phyloP scores from a whole-genome alignment of 306 rosid genomes.

The Quercus berberidifolia region DNA sequence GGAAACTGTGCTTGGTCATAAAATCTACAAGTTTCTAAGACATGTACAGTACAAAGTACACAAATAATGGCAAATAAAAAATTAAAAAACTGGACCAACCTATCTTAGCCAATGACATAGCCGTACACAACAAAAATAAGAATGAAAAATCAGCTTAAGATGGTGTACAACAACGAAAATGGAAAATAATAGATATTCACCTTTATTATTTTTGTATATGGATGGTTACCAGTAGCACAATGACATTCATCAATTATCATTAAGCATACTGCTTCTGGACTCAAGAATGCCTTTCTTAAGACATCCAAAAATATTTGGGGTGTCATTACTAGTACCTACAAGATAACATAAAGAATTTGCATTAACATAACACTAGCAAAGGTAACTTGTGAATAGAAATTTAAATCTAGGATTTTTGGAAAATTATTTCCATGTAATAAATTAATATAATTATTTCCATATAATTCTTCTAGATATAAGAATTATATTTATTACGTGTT shows the following conservation, averaged over 20 bases:
- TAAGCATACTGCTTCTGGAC: constrained; percentile 57
- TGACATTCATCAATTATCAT: constrained; percentile 88
- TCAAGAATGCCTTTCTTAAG: constrained; percentile 73
- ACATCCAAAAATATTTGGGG: constrained; percentile 90
- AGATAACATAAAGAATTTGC: constrained; percentile 10
- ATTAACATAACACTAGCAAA: background rate
- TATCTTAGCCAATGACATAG: too few species aligned
- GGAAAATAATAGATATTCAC: constrained; percentile 32
- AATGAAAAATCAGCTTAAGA: constrained; percentile 12
- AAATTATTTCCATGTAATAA: background rate
- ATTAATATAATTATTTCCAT: too few species aligned
- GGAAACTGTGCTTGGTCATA: too few species aligned
- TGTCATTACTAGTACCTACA: constrained; percentile 85
- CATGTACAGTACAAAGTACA: too few species aligned
- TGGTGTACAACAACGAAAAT: constrained; percentile 8
- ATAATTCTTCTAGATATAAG: background rate
- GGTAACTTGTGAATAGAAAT: background rate
- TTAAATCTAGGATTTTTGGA: background rate
- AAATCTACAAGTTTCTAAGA: too few species aligned
- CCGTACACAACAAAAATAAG: background rate
- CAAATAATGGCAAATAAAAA: too few species aligned
- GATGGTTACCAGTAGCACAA: constrained; percentile 78
- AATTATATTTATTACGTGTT: background rate
- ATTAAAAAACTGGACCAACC: too few species aligned
- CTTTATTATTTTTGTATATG: constrained; percentile 82